Evolutionary conservation across 176 grass and related monocot species (phyloP).

Genomic region (Oryza rufipogon): DNA sequence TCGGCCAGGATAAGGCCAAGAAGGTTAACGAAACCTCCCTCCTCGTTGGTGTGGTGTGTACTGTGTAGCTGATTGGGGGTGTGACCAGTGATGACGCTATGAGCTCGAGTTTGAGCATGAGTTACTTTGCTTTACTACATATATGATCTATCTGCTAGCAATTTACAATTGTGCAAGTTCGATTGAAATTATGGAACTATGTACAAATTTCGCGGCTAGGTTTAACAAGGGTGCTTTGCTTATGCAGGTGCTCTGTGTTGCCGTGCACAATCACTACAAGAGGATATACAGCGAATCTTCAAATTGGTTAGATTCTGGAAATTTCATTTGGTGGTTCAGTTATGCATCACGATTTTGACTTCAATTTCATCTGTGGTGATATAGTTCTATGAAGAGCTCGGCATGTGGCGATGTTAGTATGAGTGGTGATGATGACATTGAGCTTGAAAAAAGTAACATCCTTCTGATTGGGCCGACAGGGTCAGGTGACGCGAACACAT

Average conservation of each 20-base stretch:
- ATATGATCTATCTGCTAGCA: background rate
- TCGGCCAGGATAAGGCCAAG: constrained; percentile 65
- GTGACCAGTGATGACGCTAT: background rate
- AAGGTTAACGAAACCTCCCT: constrained; percentile 39
- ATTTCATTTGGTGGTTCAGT: background rate
- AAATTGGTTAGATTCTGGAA: constrained; percentile 23
- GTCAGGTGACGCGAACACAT: constrained; percentile 28
- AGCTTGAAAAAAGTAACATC: constrained; percentile 73
- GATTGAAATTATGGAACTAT: background rate
- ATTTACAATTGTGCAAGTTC: background rate
- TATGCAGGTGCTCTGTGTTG: constrained; percentile 66
- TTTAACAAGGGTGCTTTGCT: constrained; percentile 10
- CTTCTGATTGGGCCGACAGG: constrained; percentile 69
- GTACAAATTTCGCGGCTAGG: background rate
- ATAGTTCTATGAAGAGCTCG: background rate
- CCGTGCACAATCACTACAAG: constrained; percentile 79
- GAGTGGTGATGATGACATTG: constrained; percentile 39
- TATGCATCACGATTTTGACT: background rate
- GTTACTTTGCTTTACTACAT: background rate
- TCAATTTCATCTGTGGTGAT: background rate
- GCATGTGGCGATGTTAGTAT: background rate
- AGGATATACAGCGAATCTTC: constrained; percentile 54
- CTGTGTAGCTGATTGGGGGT: background rate
- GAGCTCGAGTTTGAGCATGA: background rate
- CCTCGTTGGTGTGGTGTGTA: background rate